Conservation (phyloP, 805 yeast genomes). For the Tetrapisispora taiwanensis region DNA sequence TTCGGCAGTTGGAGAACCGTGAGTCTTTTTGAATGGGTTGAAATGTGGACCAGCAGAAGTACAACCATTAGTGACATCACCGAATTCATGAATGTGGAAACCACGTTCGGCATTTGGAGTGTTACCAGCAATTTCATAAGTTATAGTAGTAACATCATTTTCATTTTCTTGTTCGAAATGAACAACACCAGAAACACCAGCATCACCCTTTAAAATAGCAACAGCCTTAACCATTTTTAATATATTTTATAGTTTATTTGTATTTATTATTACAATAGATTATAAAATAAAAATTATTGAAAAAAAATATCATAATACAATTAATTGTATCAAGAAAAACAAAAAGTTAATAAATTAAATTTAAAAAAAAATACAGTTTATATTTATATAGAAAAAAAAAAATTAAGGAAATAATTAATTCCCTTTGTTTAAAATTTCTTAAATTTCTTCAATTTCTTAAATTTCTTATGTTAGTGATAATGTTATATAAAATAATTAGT, state of each 20-base stretch:
- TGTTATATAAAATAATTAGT: too few relatives aligned
- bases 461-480: too few relatives aligned
- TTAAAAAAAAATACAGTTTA: too few relatives aligned
- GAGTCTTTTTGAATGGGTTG: slow-evolving; percentile 81
- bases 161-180: slow-evolving; percentile 77
- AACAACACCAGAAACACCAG: slow-evolving; percentile 80
- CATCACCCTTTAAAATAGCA: slow-evolving; percentile 94
- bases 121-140: slow-evolving; percentile 87
- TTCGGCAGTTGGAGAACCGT: slow-evolving; percentile 76
- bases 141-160: slow-evolving; percentile 69
- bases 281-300: background rate
- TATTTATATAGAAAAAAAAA: too few relatives aligned
- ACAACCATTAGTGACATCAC: slow-evolving; percentile 95
- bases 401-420: too few relatives aligned
- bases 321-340: too few relatives aligned
- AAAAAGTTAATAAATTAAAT: too few relatives aligned
- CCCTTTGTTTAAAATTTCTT: too few relatives aligned
- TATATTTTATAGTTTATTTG: background rate
- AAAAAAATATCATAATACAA: too few relatives aligned
- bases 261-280: background rate
- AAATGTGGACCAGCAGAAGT: slow-evolving; percentile 97
- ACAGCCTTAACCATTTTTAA: slow-evolving; percentile 41
- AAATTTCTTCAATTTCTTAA: too few relatives aligned
- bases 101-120: slow-evolving; percentile 84
- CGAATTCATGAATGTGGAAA: slow-evolving; percentile 96